A percentile compares a stretch with the other conserved stretches of the same genome.
These are phyloP conservation scores for Tuber borchii DNA, from an alignment of 495 filamentous ascomycete genomes.

Conservation along the genomic window DNA sequence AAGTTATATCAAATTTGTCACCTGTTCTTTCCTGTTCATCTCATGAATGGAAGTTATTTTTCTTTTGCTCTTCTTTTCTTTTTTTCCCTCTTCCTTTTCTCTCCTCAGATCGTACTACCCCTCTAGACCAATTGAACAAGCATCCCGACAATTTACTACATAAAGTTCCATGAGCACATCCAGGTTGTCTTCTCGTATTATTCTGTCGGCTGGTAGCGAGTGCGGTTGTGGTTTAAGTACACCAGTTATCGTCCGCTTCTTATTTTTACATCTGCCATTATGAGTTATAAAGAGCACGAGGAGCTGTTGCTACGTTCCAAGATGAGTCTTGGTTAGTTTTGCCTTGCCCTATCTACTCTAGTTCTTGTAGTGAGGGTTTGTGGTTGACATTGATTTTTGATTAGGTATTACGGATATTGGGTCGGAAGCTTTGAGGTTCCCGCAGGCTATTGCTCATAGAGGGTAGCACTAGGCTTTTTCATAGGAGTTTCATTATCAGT, in stretches of 20 bases:
- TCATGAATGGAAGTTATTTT: background rate
- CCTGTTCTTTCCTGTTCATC: background rate
- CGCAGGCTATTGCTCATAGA: constrained; percentile 78
- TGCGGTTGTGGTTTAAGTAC: background rate
- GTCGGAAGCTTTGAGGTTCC: constrained; percentile 43
- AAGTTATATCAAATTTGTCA: background rate
- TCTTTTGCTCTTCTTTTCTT: background rate
- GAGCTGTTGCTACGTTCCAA: constrained; percentile 10
- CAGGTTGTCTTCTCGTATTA: background rate
- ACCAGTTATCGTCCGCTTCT: background rate
- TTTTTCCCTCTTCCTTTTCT: background rate
- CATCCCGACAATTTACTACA: background rate
- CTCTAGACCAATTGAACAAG: background rate
- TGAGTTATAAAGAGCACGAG: constrained; percentile 21
- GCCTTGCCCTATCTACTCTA: background rate
- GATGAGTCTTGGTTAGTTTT: constrained; percentile 16
- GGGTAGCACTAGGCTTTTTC: constrained; percentile 50
- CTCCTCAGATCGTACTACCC: background rate
- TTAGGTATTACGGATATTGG: constrained; percentile 13
- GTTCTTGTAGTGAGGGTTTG: background rate
- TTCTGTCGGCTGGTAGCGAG: background rate
- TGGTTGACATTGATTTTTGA: background rate
- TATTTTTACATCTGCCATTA: constrained; percentile 4
- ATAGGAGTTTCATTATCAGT: background rate
- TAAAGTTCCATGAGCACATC: background rate